Evolutionary conservation across 2,329 filamentous ascomycete species (phyloP).

Genomic region (Cordyceps fumosorosea): DNA sequence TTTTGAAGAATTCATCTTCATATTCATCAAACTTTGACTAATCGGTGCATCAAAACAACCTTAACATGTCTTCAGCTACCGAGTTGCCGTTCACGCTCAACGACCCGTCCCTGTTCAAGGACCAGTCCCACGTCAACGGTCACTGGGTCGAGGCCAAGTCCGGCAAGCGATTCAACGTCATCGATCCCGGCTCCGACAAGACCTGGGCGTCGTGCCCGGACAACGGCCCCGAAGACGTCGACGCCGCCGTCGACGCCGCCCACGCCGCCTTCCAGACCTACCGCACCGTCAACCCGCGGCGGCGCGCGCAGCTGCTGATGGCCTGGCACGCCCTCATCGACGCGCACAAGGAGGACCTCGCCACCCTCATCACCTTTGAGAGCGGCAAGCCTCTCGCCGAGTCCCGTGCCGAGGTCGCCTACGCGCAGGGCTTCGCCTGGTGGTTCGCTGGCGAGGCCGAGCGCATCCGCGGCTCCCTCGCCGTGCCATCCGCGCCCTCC

Average conservation of each 20-base stretch:
- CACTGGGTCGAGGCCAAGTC: slow-evolving; percentile 39
- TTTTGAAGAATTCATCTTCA: too few relatives aligned
- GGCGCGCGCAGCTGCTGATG: slow-evolving; percentile 28
- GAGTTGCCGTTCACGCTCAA: slow-evolving; percentile 35
- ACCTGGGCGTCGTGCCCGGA: slow-evolving; percentile 45
- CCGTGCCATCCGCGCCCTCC: slow-evolving; percentile 52
- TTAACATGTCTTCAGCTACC: not conserved
- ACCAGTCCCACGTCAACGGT: slow-evolving; percentile 44
- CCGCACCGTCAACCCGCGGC: slow-evolving; percentile 29
- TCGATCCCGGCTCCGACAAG: slow-evolving; percentile 46
- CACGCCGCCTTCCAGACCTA: slow-evolving; percentile 32
- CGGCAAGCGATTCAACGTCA: slow-evolving; percentile 42
- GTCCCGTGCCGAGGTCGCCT: slow-evolving; percentile 48
- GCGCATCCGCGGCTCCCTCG: slow-evolving; percentile 50
- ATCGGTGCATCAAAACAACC: not conserved
- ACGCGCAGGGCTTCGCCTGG: slow-evolving; percentile 45
- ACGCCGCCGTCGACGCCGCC: slow-evolving; percentile 29
- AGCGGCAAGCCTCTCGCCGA: slow-evolving; percentile 52
- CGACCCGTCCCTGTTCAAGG: slow-evolving; percentile 40
- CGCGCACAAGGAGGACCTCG: slow-evolving; percentile 31
- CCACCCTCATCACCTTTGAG: slow-evolving; percentile 37
- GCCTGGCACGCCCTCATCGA: slow-evolving; percentile 32
- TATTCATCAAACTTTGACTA: not conserved
- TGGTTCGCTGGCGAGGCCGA: slow-evolving; percentile 51
- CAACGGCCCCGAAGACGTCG: slow-evolving; percentile 34